Percentiles rank a stretch among this genome's conserved stretches.
These are phyloP conservation scores for Ramularia collo-cygni DNA, from an alignment of 2,329 filamentous ascomycete species.

Conservation along the genomic window DNA sequence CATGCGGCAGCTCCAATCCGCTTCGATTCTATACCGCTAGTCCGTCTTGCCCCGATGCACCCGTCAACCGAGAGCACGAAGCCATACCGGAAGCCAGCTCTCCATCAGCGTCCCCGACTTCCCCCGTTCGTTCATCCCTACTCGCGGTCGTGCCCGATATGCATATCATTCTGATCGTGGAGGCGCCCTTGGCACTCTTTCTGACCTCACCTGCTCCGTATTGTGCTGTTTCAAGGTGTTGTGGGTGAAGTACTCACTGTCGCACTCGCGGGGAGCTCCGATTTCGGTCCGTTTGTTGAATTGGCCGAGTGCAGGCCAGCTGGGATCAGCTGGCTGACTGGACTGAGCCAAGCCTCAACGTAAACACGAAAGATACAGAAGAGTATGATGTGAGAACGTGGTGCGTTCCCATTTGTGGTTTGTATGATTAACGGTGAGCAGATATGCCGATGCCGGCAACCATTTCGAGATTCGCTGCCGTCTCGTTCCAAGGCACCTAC, in stretches of 20 bases:
- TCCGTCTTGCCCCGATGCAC: not conserved
- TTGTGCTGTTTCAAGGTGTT: not conserved
- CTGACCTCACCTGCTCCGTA: slow-evolving; percentile 11
- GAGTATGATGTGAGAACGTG: too few species aligned
- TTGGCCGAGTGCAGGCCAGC: slow-evolving; percentile 8
- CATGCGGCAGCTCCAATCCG: not conserved
- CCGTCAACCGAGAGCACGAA: slow-evolving; percentile 1
- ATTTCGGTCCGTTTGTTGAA: slow-evolving; percentile 15
- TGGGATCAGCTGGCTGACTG: slow-evolving; percentile 10
- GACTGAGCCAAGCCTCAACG: slow-evolving; percentile 9
- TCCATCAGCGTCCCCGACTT: not conserved
- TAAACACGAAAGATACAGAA: not conserved
- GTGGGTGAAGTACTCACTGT: not conserved
- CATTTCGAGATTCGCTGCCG: too few species aligned
- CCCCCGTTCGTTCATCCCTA: not conserved
- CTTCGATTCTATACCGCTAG: slow-evolving; percentile 5
- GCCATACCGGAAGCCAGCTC: not conserved
- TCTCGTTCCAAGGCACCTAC: too few species aligned
- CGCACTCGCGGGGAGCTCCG: not conserved
- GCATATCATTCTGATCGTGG: slow-evolving; percentile 7
- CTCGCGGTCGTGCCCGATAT: slow-evolving; percentile 4
- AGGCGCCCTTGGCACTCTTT: slow-evolving; percentile 3
- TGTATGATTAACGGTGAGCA: too few species aligned
- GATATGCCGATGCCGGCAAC: too few species aligned
- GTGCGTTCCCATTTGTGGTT: too few species aligned